Evolutionary conservation across 148 eudicot genomes (phyloP), one percentile per base, ranked within the genome.

Genomic region (Amaranthus palmeri): DNA sequence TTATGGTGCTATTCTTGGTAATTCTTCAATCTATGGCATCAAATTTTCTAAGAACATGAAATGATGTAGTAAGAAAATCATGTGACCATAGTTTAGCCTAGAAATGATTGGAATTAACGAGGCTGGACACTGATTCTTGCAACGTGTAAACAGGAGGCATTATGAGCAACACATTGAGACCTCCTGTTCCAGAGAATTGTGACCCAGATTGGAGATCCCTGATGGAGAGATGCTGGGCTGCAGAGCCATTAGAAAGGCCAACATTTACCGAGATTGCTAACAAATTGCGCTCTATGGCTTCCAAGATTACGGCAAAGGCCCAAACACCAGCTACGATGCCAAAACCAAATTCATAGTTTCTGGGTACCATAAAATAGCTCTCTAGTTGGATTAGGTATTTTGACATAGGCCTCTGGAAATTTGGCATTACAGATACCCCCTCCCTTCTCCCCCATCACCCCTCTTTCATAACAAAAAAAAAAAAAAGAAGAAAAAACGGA

Each of bases 201-300:
- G 96, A 91, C 64, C 85, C 88, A 0, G 90, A 86, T 9, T 93
- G 98, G 98, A 89, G 79, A 82, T 78, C 83, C 15, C 68, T 93
- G 45, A 93, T 91, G 98, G 96, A 91, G 84, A 88, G 89, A 78
- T 93, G 97, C 73, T 93, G 98, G 98, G 84, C 93, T 6, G 80
- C 98, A 0, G 97, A 93, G 81, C 88, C 97, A 75, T 68, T 85
- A 2, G 93, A 89, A 62, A 88, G 98, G 78, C 98, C 91, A 0
- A 84, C 72, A 71, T 93, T 93, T 81, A 89, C 96, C 0, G 93
- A 89, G 77, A 84, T 91, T 41, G 96, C 85, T 5, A 84, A 89
- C 14, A 86, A 86, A 72, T 83, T 95, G 50, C 88, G 97, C 11
- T 36, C 76, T 3, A 89, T 89, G 88, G 87, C 97, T 1, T 61